A percentile compares a stretch with the other conserved stretches of the same genome.
Evolutionary conservation across 805 yeast species (phyloP).

Genomic region (Cyberlindnera suaveolens): DNA sequence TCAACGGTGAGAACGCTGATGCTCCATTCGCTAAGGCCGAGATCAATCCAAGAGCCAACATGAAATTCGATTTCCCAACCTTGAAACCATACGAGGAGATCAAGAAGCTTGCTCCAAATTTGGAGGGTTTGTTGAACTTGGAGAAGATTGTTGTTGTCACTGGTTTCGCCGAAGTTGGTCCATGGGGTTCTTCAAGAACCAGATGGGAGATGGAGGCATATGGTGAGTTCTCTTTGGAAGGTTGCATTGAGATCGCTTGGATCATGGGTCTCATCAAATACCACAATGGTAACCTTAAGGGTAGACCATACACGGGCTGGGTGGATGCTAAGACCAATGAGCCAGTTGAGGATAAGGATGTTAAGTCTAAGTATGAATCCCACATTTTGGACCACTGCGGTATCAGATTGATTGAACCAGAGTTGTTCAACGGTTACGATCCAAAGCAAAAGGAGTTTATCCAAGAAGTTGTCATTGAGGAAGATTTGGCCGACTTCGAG

Average conservation of each 20-base stretch:
- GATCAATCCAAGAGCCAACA: conserved; percentile 91
- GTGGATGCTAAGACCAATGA: conserved; percentile 87
- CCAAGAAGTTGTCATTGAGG: conserved; percentile 95
- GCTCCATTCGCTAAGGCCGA: conserved; percentile 71
- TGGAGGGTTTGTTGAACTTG: conserved; percentile 88
- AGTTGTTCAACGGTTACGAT: conserved; percentile 87
- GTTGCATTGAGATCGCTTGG: conserved; percentile 99
- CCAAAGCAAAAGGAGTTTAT: conserved; percentile 89
- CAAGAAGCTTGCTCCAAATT: conserved; percentile 60
- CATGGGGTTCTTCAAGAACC: conserved; percentile 99
- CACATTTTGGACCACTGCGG: conserved; percentile 90
- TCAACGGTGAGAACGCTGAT: conserved; percentile 85
- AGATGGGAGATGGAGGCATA: conserved; percentile 99
- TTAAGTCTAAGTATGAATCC: conserved; percentile 87
- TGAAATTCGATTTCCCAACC: conserved; percentile 88
- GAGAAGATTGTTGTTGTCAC: conserved; percentile 92
- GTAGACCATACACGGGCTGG: conserved; percentile 94
- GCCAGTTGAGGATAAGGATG: conserved; percentile 92
- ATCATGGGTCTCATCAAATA: conserved; percentile 97
- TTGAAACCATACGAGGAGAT: conserved; percentile 73
- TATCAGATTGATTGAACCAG: conserved; percentile 95
- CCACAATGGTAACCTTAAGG: conserved; percentile 85
- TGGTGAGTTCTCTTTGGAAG: conserved; percentile 95
- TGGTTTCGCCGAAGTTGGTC: conserved; percentile 98
- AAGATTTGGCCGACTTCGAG: conserved; percentile 94